Evolutionary conservation across 805 yeast species (phyloP), one percentile per base, ranked within the genome.

Genomic region (Yamadazyma laniorum): DNA sequence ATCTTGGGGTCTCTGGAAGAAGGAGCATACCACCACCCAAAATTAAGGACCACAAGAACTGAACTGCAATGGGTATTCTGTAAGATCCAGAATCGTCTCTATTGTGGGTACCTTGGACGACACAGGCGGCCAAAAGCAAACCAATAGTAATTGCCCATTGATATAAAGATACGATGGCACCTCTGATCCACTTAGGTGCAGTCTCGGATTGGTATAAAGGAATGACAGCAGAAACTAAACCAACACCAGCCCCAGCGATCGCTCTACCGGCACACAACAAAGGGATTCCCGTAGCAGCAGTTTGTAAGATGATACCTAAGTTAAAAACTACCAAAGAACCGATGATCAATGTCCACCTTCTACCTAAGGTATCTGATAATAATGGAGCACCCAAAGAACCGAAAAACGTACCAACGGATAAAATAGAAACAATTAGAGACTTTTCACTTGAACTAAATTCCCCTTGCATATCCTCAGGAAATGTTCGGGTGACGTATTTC

Each of bases 211-310:
- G 65, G 54, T 67, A 67, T 42, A 64, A 55, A 16, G 70, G 67
- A 48, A 65, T 55, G 26, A 59, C 59, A 28, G 70, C 59, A n/a
- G 71, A 64, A 39, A 65, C 56, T 36, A 65, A 53, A 44, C 73
- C 73, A 43, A 66, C 71, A 44, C 72, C 73, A 31, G 63, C 54
- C 38, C 73, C 73, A 35, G 70, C 67, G 48, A 67, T 55, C 29
- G 59, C 64, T 58, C 73, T 56, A 37, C 73, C 73, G 25, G 56
- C 70, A 52, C 63, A 58, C 42, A 66, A 64, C 33, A 65, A 53
- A 14, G 68, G 62, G 44, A 63, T 61, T 18, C 39, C 49, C 30
- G 62, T 51, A 22, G 72, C 49, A 21, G 60, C 61, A 25, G 68
- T 62, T 50, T 65, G 71, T 47, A 67, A 62, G 29, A 61, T 47